Base-by-base conservation (phyloP, 768 basidiomycete species). In the Agaricus blazei region DNA sequence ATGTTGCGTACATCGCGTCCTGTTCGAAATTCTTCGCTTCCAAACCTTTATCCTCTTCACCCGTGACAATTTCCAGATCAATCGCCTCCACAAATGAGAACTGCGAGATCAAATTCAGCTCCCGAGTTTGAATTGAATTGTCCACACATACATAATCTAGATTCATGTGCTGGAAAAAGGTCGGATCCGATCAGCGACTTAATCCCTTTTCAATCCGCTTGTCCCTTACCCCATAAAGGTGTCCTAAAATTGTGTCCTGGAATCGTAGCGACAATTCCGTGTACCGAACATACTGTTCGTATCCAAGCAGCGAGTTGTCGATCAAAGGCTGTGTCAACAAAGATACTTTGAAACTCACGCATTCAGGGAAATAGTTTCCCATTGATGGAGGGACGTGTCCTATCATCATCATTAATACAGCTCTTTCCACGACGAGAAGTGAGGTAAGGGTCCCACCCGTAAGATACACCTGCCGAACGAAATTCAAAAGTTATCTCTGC, bases 301-400 rank as follows among this genome's bases (percentile, higher is more conserved):
- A 41, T 48, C 49, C 56, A 51, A 29, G 51, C 11, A 34, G 8
- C 34, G 5, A 8, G 2, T 52, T 51, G 43, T 48, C 51, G 51
- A 57, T 52, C 50, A 52, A 38, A 23, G n/a, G 38, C 45, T 29
- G 40, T 34, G 29, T 15, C 19, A 15, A 26, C 23, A 23, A 34
- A 23, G 24, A 27, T 38, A 8, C 5, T 44, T 34, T 40, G 19
- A 36, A 24, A 68, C 88, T 73, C 67, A 91, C 90, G 70, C 92
- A 93, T 75, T 89, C 90, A 14, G 87, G 83, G 67, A 87, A 93
- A 68, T 88, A 95, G 67, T 87, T 88, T 8, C 82, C 82, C 50
- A 80, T 74, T 9, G 87, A 85, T 3, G 93, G 91, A 7, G 93
- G 92, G 31, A 97, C 87, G 71, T 97, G 93, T 0, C 93, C 93